Evolutionary conservation across 306 rosid species (phyloP).

Genomic region (Rubus parviflorus): DNA sequence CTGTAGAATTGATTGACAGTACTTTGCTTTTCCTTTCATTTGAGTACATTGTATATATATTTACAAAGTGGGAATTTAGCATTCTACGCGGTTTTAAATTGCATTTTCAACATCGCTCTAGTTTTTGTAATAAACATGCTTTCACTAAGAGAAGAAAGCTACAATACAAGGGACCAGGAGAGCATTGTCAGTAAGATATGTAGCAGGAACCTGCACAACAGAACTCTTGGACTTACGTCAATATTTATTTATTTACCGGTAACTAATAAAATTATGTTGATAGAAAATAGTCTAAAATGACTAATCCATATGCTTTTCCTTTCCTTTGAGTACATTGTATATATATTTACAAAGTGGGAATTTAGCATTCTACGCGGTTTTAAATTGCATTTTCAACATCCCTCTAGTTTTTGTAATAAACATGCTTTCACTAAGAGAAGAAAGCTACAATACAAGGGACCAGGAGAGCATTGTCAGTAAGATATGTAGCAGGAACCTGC

Average conservation of each 20-base stretch:
- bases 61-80: neutral
- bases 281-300: neutral
- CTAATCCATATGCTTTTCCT: neutral
- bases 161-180: neutral
- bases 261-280: neutral
- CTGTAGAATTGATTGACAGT: neutral
- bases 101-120: neutral
- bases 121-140: neutral
- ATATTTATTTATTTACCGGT: neutral
- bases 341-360: neutral
- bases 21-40: neutral
- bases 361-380: neutral
- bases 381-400: neutral
- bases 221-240: neutral
- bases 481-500: conserved; percentile 1
- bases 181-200: neutral
- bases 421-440: neutral
- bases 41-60: neutral
- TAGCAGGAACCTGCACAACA: conserved; percentile 1
- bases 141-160: neutral
- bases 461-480: neutral
- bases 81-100: neutral
- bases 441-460: neutral
- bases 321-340: neutral
- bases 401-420: neutral